Evolutionary conservation across 371 early-diverging fungal genomes (phyloP).

Genomic region (Apophysomyces trapeziformis): DNA sequence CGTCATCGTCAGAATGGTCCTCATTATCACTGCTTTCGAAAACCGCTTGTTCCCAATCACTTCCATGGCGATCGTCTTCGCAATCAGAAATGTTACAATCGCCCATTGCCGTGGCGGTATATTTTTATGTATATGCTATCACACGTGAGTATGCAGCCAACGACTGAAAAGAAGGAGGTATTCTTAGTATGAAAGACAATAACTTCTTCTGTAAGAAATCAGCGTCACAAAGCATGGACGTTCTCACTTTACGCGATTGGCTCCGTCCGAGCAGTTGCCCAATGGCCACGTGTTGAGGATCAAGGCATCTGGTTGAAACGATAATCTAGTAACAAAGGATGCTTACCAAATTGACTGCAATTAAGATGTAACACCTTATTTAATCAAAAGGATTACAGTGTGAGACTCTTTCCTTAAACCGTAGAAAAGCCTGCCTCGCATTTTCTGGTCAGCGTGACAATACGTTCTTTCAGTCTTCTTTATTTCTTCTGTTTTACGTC

Average conservation of each 20-base stretch:
- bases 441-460: no score
- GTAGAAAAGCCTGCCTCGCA: no score
- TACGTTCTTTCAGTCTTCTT: no score
- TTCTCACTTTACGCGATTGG: not conserved
- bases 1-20: conserved; percentile 8
- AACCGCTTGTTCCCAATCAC: conserved; percentile 20
- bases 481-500: no score
- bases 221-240: conserved; percentile 3
- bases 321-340: not conserved
- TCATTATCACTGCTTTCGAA: not conserved
- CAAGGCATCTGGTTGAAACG: not conserved
- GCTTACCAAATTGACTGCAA: not conserved
- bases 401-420: not conserved
- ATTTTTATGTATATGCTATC: not conserved
- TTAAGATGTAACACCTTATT: not conserved
- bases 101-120: not conserved
- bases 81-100: conserved; percentile 37
- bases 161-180: not conserved
- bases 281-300: conserved; percentile 2
- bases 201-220: conserved; percentile 3
- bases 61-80: conserved; percentile 25
- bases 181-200: not conserved
- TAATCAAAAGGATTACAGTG: not conserved
- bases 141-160: not conserved
- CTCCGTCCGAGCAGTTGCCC: not conserved